phyloP scores from a whole-genome alignment of 2,329 filamentous ascomycete species.

The Zymoseptoria pseudotritici region DNA sequence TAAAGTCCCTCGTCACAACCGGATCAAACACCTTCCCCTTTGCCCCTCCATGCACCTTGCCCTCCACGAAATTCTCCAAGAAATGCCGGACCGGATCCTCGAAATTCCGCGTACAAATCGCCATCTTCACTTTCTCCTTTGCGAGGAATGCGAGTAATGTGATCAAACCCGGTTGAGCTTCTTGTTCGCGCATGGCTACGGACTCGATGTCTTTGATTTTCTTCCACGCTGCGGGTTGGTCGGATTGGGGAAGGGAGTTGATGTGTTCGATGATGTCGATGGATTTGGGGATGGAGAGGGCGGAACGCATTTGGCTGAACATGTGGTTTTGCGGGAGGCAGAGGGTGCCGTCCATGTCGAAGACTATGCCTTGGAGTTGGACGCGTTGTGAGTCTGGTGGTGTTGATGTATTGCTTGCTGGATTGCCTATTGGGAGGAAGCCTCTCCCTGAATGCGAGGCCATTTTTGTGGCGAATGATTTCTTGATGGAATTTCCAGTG shows the following conservation, averaged over 20 bases:
- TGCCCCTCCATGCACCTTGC: not conserved
- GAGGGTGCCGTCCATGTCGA: conserved; percentile 92
- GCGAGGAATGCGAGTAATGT: conserved; percentile 79
- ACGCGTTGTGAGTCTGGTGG: not conserved
- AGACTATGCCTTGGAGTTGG: conserved; percentile 56
- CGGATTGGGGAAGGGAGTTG: conserved; percentile 57
- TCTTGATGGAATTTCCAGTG: not conserved
- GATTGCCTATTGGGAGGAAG: not conserved
- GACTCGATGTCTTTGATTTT: conserved; percentile 75
- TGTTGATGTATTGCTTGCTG: not conserved
- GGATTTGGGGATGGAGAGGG: conserved; percentile 62
- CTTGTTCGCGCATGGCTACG: conserved; percentile 68
- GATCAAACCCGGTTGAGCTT: conserved; percentile 71
- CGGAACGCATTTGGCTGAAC: conserved; percentile 78
- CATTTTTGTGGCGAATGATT: not conserved
- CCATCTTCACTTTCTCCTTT: conserved; percentile 59
- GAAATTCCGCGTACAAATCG: conserved; percentile 91
- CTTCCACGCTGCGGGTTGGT: conserved; percentile 55
- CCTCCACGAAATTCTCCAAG: conserved; percentile 51
- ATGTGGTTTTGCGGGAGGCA: conserved; percentile 96
- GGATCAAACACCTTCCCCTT: conserved; percentile 52
- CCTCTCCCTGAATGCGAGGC: not conserved
- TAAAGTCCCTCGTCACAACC: conserved; percentile 76
- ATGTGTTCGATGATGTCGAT: conserved; percentile 87
- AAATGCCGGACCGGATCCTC: conserved; percentile 71